Conservation (phyloP, 495 filamentous ascomycete genomes). For the Aspergillus bridgeri region DNA sequence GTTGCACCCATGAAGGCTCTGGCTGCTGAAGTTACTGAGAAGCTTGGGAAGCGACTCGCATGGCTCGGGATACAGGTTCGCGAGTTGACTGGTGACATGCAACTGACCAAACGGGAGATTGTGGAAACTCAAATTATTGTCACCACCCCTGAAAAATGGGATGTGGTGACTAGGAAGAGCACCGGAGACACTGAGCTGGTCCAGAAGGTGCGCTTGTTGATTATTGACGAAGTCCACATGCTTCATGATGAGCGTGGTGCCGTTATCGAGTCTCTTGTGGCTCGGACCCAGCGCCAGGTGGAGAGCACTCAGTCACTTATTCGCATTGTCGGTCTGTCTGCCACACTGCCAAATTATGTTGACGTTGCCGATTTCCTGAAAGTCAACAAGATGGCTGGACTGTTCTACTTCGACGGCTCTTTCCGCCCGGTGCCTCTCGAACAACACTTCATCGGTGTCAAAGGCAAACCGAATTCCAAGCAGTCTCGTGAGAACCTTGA, state of each 20-base stretch:
- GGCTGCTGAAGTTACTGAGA: slow-evolving; percentile 92
- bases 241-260: slow-evolving; percentile 96
- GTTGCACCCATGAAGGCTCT: slow-evolving; percentile 98
- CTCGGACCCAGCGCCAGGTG: slow-evolving; percentile 90
- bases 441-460: slow-evolving; percentile 95
- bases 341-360: slow-evolving; percentile 91
- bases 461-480: slow-evolving; percentile 79
- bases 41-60: slow-evolving; percentile 86
- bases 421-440: slow-evolving; percentile 96
- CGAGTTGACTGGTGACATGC: slow-evolving; percentile 97
- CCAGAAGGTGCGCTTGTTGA: slow-evolving; percentile 92
- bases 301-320: slow-evolving; percentile 98
- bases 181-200: slow-evolving; percentile 96
- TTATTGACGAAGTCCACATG: slow-evolving; percentile 99
- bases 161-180: slow-evolving; percentile 94
- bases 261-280: slow-evolving; percentile 91
- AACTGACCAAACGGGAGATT: slow-evolving; percentile 95
- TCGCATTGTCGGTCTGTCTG: slow-evolving; percentile 89
- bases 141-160: slow-evolving; percentile 99
- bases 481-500: slow-evolving; percentile 86
- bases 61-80: slow-evolving; percentile 89
- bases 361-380: slow-evolving; percentile 96
- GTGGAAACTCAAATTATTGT: slow-evolving; percentile 96
- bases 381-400: slow-evolving; percentile 86
- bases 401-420: slow-evolving; percentile 96